Evolutionary conservation across 352 stramenopile species (phyloP).

Genomic region (Phytopythium boreale): DNA sequence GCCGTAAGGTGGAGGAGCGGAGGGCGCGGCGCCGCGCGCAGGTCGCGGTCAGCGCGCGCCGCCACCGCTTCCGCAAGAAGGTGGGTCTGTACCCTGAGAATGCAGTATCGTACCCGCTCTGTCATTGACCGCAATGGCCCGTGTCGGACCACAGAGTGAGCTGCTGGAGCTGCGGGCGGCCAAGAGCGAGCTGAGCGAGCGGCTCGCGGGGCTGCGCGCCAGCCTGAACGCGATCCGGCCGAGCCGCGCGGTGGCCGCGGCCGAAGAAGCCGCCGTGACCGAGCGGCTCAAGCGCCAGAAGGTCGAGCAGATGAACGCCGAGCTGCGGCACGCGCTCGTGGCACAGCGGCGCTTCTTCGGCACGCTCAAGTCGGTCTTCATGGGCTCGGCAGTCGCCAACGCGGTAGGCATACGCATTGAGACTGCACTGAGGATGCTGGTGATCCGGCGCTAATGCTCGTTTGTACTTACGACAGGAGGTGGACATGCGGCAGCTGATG

Average conservation of each 20-base stretch:
- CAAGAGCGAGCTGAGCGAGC: conserved; percentile 25
- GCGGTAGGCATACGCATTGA: neutral
- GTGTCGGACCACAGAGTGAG: conserved; percentile 14
- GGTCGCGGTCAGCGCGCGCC: conserved; percentile 33
- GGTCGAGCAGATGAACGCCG: conserved; percentile 39
- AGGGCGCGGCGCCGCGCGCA: conserved; percentile 28
- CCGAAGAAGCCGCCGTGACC: conserved; percentile 28
- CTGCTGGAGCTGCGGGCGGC: conserved; percentile 36
- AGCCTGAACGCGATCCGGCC: conserved; percentile 26
- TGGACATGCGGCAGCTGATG: conserved; percentile 50
- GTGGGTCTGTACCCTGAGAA: too few species aligned
- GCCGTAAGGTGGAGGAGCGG: conserved; percentile 8
- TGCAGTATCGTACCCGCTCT: too few species aligned
- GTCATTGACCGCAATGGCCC: neutral
- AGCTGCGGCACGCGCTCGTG: conserved; percentile 46
- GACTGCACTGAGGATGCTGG: too few species aligned
- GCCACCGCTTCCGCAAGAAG: conserved; percentile 45
- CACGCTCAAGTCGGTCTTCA: conserved; percentile 34
- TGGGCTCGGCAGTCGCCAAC: conserved; percentile 17
- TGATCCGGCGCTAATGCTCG: neutral
- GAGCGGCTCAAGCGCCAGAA: conserved; percentile 28
- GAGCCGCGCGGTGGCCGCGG: conserved; percentile 18
- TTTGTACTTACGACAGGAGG: conserved; percentile 18
- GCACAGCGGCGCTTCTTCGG: conserved; percentile 41
- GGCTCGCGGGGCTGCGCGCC: conserved; percentile 29